These are phyloP conservation scores for Ophiostoma ulmi DNA, from an alignment of 2,329 filamentous ascomycete genomes.

Conservation along the genomic window DNA sequence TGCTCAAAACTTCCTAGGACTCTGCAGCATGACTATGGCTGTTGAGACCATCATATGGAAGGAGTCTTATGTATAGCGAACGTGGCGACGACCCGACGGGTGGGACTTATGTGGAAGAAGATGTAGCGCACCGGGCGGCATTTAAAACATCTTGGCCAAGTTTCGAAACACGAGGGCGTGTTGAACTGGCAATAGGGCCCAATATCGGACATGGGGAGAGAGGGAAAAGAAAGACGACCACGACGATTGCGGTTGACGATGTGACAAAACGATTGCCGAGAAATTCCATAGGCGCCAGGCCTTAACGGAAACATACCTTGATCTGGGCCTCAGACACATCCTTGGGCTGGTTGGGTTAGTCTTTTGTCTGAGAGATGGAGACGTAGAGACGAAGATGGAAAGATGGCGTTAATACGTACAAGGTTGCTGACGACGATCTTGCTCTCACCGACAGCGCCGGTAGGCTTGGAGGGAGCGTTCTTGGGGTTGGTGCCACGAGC, in stretches of 20 bases:
- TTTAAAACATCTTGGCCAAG: conserved; percentile 9
- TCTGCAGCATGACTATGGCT: conserved; percentile 1
- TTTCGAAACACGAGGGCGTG: conserved; percentile 1
- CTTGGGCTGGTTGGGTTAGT: conserved; percentile 67
- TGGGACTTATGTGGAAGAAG: conserved; percentile 21
- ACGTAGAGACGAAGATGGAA: background rate
- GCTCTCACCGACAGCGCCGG: conserved; percentile 64
- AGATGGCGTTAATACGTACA: conserved; percentile 53
- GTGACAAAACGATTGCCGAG: conserved; percentile 49
- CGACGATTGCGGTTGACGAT: conserved; percentile 26
- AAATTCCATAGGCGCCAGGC: conserved; percentile 63
- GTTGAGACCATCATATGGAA: conserved; percentile 36
- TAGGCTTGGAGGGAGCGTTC: conserved; percentile 59
- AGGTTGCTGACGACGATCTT: conserved; percentile 99
- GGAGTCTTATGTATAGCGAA: conserved; percentile 33
- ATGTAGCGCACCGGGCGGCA: conserved; percentile 21
- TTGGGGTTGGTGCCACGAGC: conserved; percentile 56
- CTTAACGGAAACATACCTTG: conserved; percentile 99
- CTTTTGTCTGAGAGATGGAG: background rate
- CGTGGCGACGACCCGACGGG: conserved; percentile 27
- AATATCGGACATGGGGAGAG: conserved; percentile 26
- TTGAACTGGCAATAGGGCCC: conserved; percentile 7
- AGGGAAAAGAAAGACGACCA: conserved; percentile 29
- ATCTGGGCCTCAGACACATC: conserved; percentile 97
- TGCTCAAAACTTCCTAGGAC: conserved; percentile 53